Evolutionary conservation across 1,284 basidiomycete species (phyloP).

Genomic region (Caloboletus firmus): DNA sequence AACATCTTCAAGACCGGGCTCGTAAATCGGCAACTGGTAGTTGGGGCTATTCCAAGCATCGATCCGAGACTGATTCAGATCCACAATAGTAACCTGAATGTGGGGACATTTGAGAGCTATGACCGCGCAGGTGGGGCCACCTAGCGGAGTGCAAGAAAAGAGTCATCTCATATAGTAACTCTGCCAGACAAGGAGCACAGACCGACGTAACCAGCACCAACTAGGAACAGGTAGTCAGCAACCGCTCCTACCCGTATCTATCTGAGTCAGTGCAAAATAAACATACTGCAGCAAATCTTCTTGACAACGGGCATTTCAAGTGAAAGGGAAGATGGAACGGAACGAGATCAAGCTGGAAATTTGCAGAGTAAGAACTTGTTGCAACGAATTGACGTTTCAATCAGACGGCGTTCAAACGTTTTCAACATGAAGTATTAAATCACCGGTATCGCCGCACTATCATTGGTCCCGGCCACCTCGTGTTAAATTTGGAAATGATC

Average conservation of each 20-base stretch:
- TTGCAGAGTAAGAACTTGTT: neutral
- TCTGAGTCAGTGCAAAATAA: slow-evolving; percentile 1
- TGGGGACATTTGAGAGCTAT: slow-evolving; percentile 95
- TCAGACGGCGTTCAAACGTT: neutral
- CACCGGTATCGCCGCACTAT: neutral
- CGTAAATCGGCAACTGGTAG: slow-evolving; percentile 88
- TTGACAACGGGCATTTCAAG: slow-evolving; percentile 43
- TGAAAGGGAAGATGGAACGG: neutral
- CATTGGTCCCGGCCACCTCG: neutral
- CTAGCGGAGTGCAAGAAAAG: slow-evolving; percentile 39
- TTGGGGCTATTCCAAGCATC: slow-evolving; percentile 92
- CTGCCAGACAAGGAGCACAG: slow-evolving; percentile 30
- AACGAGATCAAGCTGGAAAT: neutral
- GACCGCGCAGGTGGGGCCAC: slow-evolving; percentile 92
- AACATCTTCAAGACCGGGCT: slow-evolving; percentile 95
- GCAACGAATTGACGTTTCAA: neutral
- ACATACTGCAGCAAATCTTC: slow-evolving; percentile 91
- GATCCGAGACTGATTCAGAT: slow-evolving; percentile 92
- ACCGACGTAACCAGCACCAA: slow-evolving; percentile 98
- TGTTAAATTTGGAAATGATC: too few relatives aligned
- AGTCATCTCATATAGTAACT: slow-evolving; percentile 4
- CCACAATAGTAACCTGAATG: slow-evolving; percentile 95
- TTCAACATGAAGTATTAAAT: neutral
- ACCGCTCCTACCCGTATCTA: neutral
- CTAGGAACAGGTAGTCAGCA: slow-evolving; percentile 40